phyloP scores from a whole-genome alignment of 2,329 filamentous ascomycete species.

The Cercospora sp. region DNA sequence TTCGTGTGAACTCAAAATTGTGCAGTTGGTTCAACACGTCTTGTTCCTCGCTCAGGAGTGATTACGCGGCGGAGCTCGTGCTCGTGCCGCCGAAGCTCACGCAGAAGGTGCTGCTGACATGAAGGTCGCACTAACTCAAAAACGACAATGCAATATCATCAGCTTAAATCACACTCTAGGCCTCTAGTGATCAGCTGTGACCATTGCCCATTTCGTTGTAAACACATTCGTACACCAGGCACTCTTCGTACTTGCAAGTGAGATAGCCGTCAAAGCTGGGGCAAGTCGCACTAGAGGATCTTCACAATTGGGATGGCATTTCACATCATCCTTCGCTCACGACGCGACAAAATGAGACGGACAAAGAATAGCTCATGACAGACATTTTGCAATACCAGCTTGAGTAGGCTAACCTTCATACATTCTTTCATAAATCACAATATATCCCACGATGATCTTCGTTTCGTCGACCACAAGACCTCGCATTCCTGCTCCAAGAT shows the following conservation, averaged over 20 bases:
- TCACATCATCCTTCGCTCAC: neutral
- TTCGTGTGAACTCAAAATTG: neutral
- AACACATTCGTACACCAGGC: neutral
- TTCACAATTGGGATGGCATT: too few species aligned
- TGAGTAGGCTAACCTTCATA: neutral
- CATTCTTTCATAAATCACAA: neutral
- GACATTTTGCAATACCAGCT: neutral
- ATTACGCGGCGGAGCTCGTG: constrained; percentile 5
- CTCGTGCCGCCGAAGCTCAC: neutral
- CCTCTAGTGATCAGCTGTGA: neutral
- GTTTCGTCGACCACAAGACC: neutral
- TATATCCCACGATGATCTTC: neutral
- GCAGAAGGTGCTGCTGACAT: neutral
- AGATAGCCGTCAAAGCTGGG: neutral
- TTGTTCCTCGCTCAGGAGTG: neutral
- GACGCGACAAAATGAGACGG: neutral
- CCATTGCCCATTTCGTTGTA: neutral
- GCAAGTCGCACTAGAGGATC: too few species aligned
- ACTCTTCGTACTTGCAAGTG: neutral
- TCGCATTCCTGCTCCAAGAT: constrained; percentile 4
- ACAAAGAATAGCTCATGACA: neutral
- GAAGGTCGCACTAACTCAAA: neutral
- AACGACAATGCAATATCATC: neutral
- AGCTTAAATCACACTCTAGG: neutral
- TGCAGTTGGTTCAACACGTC: neutral